Conservation (phyloP, 352 stramenopile genomes). For the Phytophthora macrochlamydospora region DNA sequence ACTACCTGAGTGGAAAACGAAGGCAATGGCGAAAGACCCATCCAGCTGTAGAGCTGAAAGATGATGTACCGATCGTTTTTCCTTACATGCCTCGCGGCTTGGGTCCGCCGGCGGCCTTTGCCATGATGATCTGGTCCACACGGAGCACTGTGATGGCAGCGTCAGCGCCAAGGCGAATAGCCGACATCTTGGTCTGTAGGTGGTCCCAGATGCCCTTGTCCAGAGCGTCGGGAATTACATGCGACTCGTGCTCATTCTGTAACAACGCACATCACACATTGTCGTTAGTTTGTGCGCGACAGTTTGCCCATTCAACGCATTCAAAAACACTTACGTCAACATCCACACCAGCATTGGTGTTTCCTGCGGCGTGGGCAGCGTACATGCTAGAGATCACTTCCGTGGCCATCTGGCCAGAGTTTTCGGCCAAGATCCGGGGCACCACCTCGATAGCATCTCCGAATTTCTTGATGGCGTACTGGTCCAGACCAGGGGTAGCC, state of each 20-base stretch:
- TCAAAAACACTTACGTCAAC: constrained; percentile 79
- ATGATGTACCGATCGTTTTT: constrained; percentile 23
- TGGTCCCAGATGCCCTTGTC: constrained; percentile 92
- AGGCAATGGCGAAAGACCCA: constrained; percentile 29
- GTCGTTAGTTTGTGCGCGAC: constrained; percentile 18
- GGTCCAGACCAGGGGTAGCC: constrained; percentile 96
- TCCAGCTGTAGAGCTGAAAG: constrained; percentile 33
- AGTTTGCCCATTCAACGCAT: neutral
- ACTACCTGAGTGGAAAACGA: constrained; percentile 56
- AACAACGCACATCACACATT: constrained; percentile 17
- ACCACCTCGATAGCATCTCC: constrained; percentile 98
- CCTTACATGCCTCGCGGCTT: constrained; percentile 90
- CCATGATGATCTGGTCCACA: constrained; percentile 99
- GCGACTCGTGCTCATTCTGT: constrained; percentile 75
- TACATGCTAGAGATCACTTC: constrained; percentile 95
- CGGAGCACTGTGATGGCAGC: constrained; percentile 98
- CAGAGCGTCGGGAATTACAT: constrained; percentile 83
- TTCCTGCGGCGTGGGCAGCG: constrained; percentile 93
- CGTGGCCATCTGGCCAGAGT: constrained; percentile 95
- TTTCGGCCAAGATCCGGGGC: constrained; percentile 97
- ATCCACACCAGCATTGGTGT: constrained; percentile 93
- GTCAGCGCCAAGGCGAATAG: constrained; percentile 97
- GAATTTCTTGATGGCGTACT: constrained; percentile 99
- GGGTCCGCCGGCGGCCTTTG: constrained; percentile 93
- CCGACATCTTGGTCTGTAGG: constrained; percentile 96